Conservation (phyloP, 2,329 filamentous ascomycete genomes). For the Lasiodiplodia citricola region DNA sequence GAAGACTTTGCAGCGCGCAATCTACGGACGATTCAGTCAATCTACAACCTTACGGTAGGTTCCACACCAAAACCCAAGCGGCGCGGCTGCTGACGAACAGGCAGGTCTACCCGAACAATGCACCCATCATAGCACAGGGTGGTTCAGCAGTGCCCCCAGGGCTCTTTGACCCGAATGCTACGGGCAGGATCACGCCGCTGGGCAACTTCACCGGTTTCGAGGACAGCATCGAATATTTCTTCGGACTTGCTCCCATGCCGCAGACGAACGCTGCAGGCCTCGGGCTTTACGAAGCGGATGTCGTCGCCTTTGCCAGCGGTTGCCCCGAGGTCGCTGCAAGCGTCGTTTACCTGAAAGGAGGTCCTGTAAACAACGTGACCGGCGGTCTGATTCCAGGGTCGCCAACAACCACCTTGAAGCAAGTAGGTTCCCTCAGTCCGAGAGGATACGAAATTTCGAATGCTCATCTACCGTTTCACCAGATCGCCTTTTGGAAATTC, state of each 20-base stretch:
- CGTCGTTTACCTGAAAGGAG: constrained; percentile 43
- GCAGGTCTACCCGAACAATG: constrained; percentile 43
- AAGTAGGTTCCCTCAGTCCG: constrained; percentile 28
- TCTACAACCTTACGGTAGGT: constrained; percentile 48
- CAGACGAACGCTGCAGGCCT: constrained; percentile 35
- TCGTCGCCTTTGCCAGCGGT: constrained; percentile 40
- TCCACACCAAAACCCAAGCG: neutral
- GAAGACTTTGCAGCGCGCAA: constrained; percentile 37
- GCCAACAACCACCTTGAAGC: constrained; percentile 42
- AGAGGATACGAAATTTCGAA: no score
- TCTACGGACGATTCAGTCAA: constrained; percentile 43
- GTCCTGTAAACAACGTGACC: constrained; percentile 38
- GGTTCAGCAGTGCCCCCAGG: constrained; percentile 44
- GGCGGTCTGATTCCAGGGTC: constrained; percentile 38
- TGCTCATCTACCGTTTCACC: neutral
- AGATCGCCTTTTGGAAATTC: constrained; percentile 55
- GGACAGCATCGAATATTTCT: constrained; percentile 54
- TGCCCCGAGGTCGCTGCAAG: constrained; percentile 46
- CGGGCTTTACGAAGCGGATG: constrained; percentile 32
- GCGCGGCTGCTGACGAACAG: neutral
- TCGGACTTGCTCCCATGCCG: constrained; percentile 48
- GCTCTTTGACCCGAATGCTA: constrained; percentile 47
- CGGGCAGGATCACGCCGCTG: constrained; percentile 49
- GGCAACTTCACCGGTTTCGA: constrained; percentile 51
- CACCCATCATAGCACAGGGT: constrained; percentile 44